A percentile compares a stretch with the other conserved stretches of the same genome.
Evolutionary conservation across 345 rosid genomes (phyloP).

Genomic region (Eutrema yunnanense): DNA sequence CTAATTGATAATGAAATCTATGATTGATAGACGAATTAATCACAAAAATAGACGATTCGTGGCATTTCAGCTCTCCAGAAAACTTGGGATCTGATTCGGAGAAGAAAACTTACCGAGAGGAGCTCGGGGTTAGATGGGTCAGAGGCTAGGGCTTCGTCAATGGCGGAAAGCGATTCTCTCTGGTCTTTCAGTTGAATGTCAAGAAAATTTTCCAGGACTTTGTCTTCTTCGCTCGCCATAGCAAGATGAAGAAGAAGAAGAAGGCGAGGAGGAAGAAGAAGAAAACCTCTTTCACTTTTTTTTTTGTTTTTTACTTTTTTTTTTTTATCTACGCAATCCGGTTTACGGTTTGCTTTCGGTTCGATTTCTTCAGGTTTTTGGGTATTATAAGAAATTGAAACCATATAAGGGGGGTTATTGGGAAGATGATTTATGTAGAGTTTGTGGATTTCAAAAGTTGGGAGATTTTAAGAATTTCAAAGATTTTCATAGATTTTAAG

Average conservation of each 20-base stretch:
- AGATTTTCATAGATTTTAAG: too few relatives aligned
- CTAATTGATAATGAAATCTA: background rate
- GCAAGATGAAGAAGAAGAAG: constrained; percentile 2
- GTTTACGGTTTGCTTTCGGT: too few relatives aligned
- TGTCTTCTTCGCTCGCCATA: constrained; percentile 71
- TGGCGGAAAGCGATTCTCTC: constrained; percentile 59
- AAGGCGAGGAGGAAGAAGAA: background rate
- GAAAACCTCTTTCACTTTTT: background rate
- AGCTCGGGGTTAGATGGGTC: constrained; percentile 69
- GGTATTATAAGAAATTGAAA: too few relatives aligned
- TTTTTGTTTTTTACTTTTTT: too few relatives aligned
- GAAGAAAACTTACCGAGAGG: constrained; percentile 41
- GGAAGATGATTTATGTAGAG: too few relatives aligned
- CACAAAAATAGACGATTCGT: background rate
- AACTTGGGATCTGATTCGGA: background rate
- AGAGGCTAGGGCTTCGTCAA: constrained; percentile 59
- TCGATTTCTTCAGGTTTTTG: too few relatives aligned
- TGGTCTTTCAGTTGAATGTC: constrained; percentile 68
- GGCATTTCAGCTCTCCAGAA: background rate
- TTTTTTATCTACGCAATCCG: too few relatives aligned
- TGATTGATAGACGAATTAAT: background rate
- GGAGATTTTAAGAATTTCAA: too few relatives aligned
- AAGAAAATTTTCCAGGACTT: constrained; percentile 65
- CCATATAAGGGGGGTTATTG: too few relatives aligned
- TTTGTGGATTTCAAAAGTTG: too few relatives aligned